Base-by-base conservation (phyloP, 2,329 filamentous ascomycete species). In the Beauveria sp. region DNA sequence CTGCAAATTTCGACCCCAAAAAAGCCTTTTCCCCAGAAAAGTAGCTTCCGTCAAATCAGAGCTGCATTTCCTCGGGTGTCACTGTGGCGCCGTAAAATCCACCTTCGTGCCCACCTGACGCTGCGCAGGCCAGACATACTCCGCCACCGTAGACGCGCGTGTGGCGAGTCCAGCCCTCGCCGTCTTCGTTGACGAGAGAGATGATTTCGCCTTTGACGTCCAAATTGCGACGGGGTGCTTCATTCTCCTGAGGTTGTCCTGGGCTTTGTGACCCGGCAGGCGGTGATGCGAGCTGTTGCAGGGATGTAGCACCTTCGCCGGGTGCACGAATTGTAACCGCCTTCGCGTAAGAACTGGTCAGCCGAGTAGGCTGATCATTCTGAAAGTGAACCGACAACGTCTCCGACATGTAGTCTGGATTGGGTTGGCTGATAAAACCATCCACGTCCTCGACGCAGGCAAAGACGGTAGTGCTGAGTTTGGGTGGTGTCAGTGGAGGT, bases 111-210 rank as follows among this genome's bases (percentile, higher is more conserved):
- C 72, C 70, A 37, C 72, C 72, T 10, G 79, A 76, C 9, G 79
- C 80, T 44, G 79, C 72, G 64, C 83, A 85, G 1, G 82, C 81
- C 44, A 84, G 74, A 64, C 83, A 85, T 3, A 80, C 77, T 6
- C 82, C 81, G 62, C 82, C 82, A 30, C 82, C 82, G 64, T 84
- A 85, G 28, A 85, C 82, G 28, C 81, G 77, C 18, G 82, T 85
- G 68, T 85, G 83, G 43, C 81, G 77, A 66, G 76, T 80, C 83
- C 82, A 85, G 47, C 77, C 77, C 20, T 76, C 74, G 5, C 79
- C 80, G 14, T 75, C 72, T 61, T 74, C 73, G 66, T 83, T 77
- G 61, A 78, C 70, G 14, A 78, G 73, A 9, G 78, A 79, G 46
- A 83, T 74, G 60, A 81, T 79, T 66, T 84, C 80, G 30, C 79